Percentiles rank a stretch among this genome's conserved stretches.
Conservation (phyloP, 164 flowering plant genomes). For the Sedum album region DNA sequence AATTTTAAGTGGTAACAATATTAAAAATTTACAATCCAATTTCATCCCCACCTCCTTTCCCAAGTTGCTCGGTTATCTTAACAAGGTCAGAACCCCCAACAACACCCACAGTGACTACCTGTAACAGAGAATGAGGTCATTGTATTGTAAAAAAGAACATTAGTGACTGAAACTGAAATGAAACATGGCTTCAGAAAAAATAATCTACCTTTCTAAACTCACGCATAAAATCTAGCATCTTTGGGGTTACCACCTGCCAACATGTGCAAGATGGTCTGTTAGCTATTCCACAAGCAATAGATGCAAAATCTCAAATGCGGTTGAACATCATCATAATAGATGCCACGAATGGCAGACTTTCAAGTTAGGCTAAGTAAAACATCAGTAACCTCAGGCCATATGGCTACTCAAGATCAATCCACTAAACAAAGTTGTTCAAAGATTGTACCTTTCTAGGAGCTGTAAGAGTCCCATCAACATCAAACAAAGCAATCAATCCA, state of each 20-base stretch:
- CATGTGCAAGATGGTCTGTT: background rate
- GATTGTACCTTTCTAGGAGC: slow-evolving; percentile 97
- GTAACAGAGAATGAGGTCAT: slow-evolving; percentile 14
- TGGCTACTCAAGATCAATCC: background rate
- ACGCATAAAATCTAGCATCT: slow-evolving; percentile 70
- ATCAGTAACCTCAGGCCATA: background rate
- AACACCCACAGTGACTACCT: slow-evolving; percentile 88
- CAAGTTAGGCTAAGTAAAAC: background rate
- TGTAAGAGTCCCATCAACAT: slow-evolving; percentile 99
- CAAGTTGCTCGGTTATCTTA: slow-evolving; percentile 95
- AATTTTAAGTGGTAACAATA: background rate
- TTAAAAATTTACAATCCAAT: background rate
- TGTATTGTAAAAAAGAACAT: background rate
- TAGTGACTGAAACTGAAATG: background rate
- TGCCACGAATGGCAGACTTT: background rate
- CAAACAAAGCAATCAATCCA: slow-evolving; percentile 83
- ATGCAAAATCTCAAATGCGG: background rate
- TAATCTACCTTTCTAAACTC: slow-evolving; percentile 63
- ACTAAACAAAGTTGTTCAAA: too few relatives aligned
- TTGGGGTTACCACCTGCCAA: slow-evolving; percentile 51
- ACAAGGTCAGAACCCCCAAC: slow-evolving; percentile 95
- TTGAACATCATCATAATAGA: too few relatives aligned
- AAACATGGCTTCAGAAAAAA: background rate
- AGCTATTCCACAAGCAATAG: background rate
- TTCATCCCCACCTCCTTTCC: slow-evolving; percentile 51